These are phyloP conservation scores for Neofusicoccum sp. DNA, from an alignment of 2,329 filamentous ascomycete species.

Conservation along the genomic window DNA sequence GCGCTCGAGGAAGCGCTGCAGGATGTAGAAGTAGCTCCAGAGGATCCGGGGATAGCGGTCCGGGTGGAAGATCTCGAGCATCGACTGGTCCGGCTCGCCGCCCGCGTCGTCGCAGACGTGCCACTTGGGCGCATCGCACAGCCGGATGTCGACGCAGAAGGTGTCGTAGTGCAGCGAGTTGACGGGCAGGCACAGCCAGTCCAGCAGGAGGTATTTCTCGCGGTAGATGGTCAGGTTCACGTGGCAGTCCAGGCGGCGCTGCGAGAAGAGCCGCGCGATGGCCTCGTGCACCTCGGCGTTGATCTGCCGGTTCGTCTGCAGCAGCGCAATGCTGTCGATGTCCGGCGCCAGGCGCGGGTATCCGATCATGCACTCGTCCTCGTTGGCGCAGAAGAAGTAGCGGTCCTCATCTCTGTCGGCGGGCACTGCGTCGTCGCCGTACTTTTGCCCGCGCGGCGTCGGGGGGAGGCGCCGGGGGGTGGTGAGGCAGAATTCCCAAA, in stretches of 20 bases:
- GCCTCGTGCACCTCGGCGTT: slow-evolving; percentile 13
- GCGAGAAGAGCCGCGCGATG: slow-evolving; percentile 1
- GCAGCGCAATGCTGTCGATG: background rate
- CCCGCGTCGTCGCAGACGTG: background rate
- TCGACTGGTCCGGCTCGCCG: slow-evolving; percentile 7
- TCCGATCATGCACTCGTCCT: background rate
- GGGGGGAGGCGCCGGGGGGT: background rate
- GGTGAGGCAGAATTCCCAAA: slow-evolving; percentile 13
- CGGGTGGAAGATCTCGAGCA: slow-evolving; percentile 7
- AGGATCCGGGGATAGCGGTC: slow-evolving; percentile 10
- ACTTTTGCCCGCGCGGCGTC: background rate
- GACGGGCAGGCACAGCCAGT: slow-evolving; percentile 12
- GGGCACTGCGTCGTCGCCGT: no score
- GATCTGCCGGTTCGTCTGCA: background rate
- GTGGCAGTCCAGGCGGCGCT: background rate
- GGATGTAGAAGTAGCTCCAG: slow-evolving; percentile 5
- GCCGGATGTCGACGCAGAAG: background rate
- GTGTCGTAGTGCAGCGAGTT: slow-evolving; percentile 10
- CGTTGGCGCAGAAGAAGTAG: slow-evolving; percentile 1
- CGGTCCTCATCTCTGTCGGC: background rate
- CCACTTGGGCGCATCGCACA: background rate
- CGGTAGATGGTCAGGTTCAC: background rate
- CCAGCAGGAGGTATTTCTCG: slow-evolving; percentile 11
- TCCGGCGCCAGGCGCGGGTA: background rate
- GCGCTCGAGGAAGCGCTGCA: slow-evolving; percentile 9